Evolutionary conservation across 768 basidiomycete species (phyloP).

Genomic region (Mycena pura): DNA sequence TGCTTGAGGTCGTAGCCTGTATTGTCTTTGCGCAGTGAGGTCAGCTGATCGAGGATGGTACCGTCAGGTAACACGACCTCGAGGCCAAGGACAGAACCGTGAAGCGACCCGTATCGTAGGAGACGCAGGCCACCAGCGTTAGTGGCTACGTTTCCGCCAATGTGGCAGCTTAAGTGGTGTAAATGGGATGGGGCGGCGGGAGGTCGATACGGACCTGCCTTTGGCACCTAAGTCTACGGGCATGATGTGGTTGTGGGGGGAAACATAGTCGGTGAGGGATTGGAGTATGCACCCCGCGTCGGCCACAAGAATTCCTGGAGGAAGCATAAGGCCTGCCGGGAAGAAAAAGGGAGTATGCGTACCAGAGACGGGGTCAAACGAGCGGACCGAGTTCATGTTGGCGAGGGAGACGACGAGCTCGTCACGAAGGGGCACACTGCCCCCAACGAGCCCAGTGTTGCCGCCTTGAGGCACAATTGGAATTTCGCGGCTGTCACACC

Average conservation of each 20-base stretch:
- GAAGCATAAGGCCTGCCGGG: constrained; percentile 9
- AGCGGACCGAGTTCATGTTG: constrained; percentile 82
- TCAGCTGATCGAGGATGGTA: constrained; percentile 85
- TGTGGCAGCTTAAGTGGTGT: constrained; percentile 76
- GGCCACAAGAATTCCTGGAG: constrained; percentile 82
- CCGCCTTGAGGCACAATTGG: constrained; percentile 98
- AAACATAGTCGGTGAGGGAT: constrained; percentile 83
- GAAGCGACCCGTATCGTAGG: constrained; percentile 92
- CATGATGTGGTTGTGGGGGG: constrained; percentile 92
- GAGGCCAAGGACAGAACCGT: constrained; percentile 92
- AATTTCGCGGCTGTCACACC: constrained; percentile 82
- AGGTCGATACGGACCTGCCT: constrained; percentile 70
- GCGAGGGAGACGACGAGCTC: constrained; percentile 87
- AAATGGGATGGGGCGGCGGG: not conserved
- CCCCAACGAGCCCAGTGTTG: constrained; percentile 97
- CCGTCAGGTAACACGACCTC: constrained; percentile 97
- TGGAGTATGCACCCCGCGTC: constrained; percentile 97
- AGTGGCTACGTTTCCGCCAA: constrained; percentile 96
- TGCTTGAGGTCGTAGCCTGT: constrained; percentile 97
- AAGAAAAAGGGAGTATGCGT: constrained; percentile 30
- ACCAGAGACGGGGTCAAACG: constrained; percentile 88
- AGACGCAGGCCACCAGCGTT: constrained; percentile 98
- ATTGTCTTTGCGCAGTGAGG: constrained; percentile 95
- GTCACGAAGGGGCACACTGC: constrained; percentile 86
- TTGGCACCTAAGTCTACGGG: constrained; percentile 96